Percentiles rank a stretch among this genome's conserved stretches.
phyloP scores from a whole-genome alignment of 2,329 filamentous ascomycete genomes.

The Diaporthe sp. region DNA sequence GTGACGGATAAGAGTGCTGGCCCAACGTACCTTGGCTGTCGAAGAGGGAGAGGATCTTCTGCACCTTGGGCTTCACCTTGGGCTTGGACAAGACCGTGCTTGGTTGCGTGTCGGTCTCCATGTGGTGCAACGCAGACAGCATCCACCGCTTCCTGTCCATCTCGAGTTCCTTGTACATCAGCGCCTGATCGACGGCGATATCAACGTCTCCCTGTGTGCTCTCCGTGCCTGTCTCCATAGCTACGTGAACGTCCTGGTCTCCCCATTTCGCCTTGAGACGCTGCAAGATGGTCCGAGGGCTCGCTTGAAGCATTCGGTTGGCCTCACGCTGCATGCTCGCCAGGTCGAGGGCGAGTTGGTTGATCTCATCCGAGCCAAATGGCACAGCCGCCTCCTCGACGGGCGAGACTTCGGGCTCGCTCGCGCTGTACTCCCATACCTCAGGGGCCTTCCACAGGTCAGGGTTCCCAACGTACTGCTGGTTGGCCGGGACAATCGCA shows the following conservation, averaged over 20 bases:
- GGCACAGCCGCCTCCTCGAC: constrained; percentile 17
- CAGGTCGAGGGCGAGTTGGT: constrained; percentile 50
- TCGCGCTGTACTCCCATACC: constrained; percentile 38
- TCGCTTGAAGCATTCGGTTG: constrained; percentile 67
- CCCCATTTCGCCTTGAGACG: constrained; percentile 68
- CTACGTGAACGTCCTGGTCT: constrained; percentile 40
- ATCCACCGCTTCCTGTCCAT: constrained; percentile 55
- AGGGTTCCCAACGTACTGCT: constrained; percentile 33
- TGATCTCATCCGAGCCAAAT: constrained; percentile 36
- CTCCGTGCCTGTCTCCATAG: neutral
- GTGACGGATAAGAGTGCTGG: constrained; percentile 45
- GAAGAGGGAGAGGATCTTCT: constrained; percentile 63
- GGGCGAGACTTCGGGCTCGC: constrained; percentile 33
- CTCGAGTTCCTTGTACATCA: constrained; percentile 64
- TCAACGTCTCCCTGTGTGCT: neutral
- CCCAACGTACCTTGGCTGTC: constrained; percentile 62
- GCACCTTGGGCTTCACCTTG: constrained; percentile 43
- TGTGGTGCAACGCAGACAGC: constrained; percentile 59
- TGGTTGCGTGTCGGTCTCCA: constrained; percentile 52
- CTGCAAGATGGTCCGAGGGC: constrained; percentile 64
- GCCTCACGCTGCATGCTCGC: constrained; percentile 65
- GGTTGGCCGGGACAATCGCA: constrained; percentile 26
- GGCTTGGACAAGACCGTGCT: constrained; percentile 34
- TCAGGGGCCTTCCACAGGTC: constrained; percentile 41
- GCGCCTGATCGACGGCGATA: constrained; percentile 54